Evolutionary conservation across 2,329 filamentous ascomycete genomes (phyloP).

Genomic region (Aspergillus sp.): DNA sequence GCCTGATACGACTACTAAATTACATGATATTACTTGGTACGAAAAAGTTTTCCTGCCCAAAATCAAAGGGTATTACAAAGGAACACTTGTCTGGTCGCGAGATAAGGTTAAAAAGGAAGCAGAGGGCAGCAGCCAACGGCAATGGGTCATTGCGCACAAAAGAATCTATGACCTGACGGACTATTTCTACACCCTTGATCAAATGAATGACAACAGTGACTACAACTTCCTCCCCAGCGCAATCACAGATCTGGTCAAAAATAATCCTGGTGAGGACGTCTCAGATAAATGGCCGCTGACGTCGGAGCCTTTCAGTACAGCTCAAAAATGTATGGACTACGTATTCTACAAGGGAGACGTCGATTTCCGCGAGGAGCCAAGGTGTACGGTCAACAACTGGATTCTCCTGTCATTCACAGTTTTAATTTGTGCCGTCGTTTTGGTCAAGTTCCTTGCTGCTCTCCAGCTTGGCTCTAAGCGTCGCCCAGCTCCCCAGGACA

Average conservation of each 20-base stretch:
- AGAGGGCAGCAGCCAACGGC: slow-evolving; percentile 61
- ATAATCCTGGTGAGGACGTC: slow-evolving; percentile 78
- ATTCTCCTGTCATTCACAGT: slow-evolving; percentile 85
- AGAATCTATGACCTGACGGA: slow-evolving; percentile 86
- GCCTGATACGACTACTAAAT: slow-evolving; percentile 54
- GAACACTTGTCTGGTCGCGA: slow-evolving; percentile 73
- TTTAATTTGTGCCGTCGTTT: slow-evolving; percentile 75
- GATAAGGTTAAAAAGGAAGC: slow-evolving; percentile 65
- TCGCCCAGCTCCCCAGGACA: slow-evolving; percentile 87
- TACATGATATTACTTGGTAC: slow-evolving; percentile 76
- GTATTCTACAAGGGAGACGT: slow-evolving; percentile 78
- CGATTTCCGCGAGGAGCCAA: slow-evolving; percentile 76
- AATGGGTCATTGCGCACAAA: slow-evolving; percentile 77
- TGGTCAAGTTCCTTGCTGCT: slow-evolving; percentile 87
- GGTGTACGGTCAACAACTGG: slow-evolving; percentile 87
- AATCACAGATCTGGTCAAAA: slow-evolving; percentile 67
- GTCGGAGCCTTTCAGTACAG: slow-evolving; percentile 58
- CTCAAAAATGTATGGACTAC: slow-evolving; percentile 77
- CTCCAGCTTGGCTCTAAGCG: slow-evolving; percentile 92
- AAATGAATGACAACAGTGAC: slow-evolving; percentile 52
- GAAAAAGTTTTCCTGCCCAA: slow-evolving; percentile 67
- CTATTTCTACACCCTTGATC: slow-evolving; percentile 76
- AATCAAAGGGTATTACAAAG: slow-evolving; percentile 85
- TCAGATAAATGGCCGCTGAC: slow-evolving; percentile 60
- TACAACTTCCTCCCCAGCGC: slow-evolving; percentile 73